phyloP scores from a whole-genome alignment of 129 eudicot genomes.

The Tanacetum coccineum region DNA sequence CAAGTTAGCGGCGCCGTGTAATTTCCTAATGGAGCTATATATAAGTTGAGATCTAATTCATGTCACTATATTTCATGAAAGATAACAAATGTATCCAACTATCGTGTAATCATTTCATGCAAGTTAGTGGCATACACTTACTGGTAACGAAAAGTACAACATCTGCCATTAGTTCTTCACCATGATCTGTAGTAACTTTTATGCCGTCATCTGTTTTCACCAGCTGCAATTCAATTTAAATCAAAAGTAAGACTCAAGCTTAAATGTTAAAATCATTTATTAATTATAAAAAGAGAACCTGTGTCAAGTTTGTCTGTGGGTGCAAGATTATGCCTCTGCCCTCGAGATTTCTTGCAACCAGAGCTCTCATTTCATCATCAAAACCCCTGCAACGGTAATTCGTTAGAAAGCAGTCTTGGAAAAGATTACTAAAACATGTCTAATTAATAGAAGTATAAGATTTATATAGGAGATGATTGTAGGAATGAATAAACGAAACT shows the following conservation, averaged over 20 bases:
- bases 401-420: neutral
- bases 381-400: slow-evolving; percentile 63
- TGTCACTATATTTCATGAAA: neutral
- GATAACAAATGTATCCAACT: neutral
- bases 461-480: neutral
- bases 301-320: slow-evolving; percentile 56
- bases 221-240: slow-evolving; percentile 42
- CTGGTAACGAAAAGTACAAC: slow-evolving; percentile 95
- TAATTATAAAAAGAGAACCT: slow-evolving; percentile 43
- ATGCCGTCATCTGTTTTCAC: slow-evolving; percentile 75
- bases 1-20: slow-evolving; percentile 7
- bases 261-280: neutral
- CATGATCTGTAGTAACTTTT: slow-evolving; percentile 80
- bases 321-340: slow-evolving; percentile 88
- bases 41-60: too few species aligned
- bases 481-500: neutral
- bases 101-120: too few species aligned
- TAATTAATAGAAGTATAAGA: neutral
- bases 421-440: slow-evolving; percentile 2
- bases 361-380: slow-evolving; percentile 98
- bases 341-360: slow-evolving; percentile 93
- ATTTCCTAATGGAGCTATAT: neutral
- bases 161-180: slow-evolving; percentile 87
- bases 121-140: slow-evolving; percentile 24
- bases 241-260: neutral